Evolutionary conservation across 2,329 filamentous ascomycete species (phyloP).

Genomic region (Rhexocercosporidium sp.): DNA sequence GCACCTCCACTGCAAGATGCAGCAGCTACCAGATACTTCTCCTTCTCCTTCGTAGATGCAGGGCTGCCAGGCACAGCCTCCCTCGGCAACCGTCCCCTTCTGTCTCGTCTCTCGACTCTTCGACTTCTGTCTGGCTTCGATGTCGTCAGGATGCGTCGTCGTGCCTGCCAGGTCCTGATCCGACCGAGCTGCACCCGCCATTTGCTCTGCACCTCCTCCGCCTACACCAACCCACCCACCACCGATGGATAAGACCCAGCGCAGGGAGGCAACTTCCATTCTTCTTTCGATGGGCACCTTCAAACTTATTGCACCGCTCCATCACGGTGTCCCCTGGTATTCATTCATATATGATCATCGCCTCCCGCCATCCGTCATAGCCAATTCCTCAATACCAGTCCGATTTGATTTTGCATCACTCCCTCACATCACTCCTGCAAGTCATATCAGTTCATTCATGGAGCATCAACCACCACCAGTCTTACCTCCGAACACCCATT

Average conservation of each 20-base stretch:
- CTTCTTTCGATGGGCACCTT: slow-evolving; percentile 38
- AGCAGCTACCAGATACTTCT: slow-evolving; percentile 12
- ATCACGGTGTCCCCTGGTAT: slow-evolving; percentile 33
- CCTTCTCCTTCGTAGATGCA: no score
- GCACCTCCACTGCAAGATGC: neutral
- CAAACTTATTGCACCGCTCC: slow-evolving; percentile 29
- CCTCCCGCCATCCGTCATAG: slow-evolving; percentile 17
- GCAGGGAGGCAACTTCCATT: slow-evolving; percentile 34
- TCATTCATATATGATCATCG: slow-evolving; percentile 31
- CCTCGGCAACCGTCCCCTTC: neutral
- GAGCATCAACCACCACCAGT: slow-evolving; percentile 22
- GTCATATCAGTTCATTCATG: slow-evolving; percentile 29
- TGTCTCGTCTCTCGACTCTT: neutral
- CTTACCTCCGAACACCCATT: slow-evolving; percentile 11
- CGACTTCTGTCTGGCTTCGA: slow-evolving; percentile 23
- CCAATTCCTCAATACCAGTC: slow-evolving; percentile 26
- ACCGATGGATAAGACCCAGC: slow-evolving; percentile 36
- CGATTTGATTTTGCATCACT: neutral
- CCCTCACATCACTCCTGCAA: slow-evolving; percentile 19
- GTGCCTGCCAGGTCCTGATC: slow-evolving; percentile 15
- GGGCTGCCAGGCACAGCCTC: slow-evolving; percentile 22
- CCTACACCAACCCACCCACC: no score
- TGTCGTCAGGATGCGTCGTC: slow-evolving; percentile 32
- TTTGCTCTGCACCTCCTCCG: neutral
- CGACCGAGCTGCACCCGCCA: neutral